These are phyloP conservation scores for Fusarium solani-melongenae DNA, from an alignment of 2,329 filamentous ascomycete species.

Conservation along the genomic window DNA sequence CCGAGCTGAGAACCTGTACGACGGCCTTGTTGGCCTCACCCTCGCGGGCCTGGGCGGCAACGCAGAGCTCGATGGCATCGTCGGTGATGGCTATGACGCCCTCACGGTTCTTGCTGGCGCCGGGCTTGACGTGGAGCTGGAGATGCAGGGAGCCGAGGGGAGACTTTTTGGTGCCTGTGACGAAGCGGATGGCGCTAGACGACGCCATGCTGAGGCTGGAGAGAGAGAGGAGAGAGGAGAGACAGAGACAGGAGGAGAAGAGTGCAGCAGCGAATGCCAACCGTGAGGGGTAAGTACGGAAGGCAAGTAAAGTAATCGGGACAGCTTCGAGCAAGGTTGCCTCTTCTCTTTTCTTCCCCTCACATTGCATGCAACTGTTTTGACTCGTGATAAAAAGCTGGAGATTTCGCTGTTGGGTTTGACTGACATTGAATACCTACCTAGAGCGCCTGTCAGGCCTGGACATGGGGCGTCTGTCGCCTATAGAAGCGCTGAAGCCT, in stretches of 20 bases:
- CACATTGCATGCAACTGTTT: neutral
- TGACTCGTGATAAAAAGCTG: neutral
- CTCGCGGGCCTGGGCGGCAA: slow-evolving; percentile 72
- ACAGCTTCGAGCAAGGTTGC: neutral
- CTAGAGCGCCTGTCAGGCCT: neutral
- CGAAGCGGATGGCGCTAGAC: slow-evolving; percentile 56
- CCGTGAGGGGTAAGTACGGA: slow-evolving; percentile 32
- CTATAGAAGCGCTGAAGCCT: slow-evolving; percentile 41
- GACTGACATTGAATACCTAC: neutral
- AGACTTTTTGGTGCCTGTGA: slow-evolving; percentile 60
- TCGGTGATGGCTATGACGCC: slow-evolving; percentile 68
- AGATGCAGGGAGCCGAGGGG: slow-evolving; percentile 64
- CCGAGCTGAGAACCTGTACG: slow-evolving; percentile 68
- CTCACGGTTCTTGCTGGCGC: slow-evolving; percentile 69
- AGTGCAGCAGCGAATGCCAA: slow-evolving; percentile 25
- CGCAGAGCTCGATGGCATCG: slow-evolving; percentile 71
- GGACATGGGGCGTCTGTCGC: slow-evolving; percentile 39
- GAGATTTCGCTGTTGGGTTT: neutral
- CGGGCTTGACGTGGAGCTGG: slow-evolving; percentile 75
- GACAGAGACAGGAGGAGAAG: neutral
- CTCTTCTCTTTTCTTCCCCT: neutral
- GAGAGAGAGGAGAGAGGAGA: neutral
- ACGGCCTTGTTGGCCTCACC: slow-evolving; percentile 78
- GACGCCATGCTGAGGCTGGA: slow-evolving; percentile 40
- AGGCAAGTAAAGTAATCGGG: neutral